Percentiles rank a stretch among this genome's conserved stretches.
Evolutionary conservation across 2,329 filamentous ascomycete species (phyloP).

Genomic region (Aspergillus quadricinctus): DNA sequence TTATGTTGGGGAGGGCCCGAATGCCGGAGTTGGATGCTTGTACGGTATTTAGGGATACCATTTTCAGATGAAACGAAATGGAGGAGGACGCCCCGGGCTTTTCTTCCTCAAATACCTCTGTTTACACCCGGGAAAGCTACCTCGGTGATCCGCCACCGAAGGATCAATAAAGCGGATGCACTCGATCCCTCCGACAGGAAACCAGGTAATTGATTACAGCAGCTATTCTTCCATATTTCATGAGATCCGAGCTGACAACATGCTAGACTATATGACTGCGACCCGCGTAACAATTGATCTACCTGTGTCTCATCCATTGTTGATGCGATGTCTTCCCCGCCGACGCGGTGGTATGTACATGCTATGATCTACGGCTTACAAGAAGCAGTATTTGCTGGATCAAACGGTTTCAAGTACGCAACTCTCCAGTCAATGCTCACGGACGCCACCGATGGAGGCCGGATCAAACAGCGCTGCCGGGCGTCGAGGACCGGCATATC

Average conservation of each 20-base stretch:
- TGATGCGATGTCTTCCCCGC: too few species aligned
- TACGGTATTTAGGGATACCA: background rate
- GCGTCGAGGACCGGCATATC: background rate
- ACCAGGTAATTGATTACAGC: background rate
- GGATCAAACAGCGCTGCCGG: background rate
- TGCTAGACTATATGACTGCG: background rate
- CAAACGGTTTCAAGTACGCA: too few species aligned
- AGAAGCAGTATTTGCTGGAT: background rate
- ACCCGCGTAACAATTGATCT: background rate
- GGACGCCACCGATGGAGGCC: background rate
- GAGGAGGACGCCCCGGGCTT: background rate
- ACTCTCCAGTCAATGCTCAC: background rate
- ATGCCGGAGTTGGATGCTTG: background rate
- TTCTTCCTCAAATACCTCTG: background rate
- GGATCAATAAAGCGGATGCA: background rate
- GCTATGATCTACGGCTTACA: background rate
- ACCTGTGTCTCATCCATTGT: too few species aligned
- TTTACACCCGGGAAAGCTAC: background rate
- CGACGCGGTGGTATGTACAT: too few species aligned
- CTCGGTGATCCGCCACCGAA: slow-evolving; percentile 5
- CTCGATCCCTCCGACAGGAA: background rate
- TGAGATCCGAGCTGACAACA: background rate
- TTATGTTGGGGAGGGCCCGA: background rate
- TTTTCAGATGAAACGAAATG: background rate
- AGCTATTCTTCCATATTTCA: background rate